Evolutionary conservation across 2,329 filamentous ascomycete species (phyloP).

Genomic region (Xylariaceae sp.): DNA sequence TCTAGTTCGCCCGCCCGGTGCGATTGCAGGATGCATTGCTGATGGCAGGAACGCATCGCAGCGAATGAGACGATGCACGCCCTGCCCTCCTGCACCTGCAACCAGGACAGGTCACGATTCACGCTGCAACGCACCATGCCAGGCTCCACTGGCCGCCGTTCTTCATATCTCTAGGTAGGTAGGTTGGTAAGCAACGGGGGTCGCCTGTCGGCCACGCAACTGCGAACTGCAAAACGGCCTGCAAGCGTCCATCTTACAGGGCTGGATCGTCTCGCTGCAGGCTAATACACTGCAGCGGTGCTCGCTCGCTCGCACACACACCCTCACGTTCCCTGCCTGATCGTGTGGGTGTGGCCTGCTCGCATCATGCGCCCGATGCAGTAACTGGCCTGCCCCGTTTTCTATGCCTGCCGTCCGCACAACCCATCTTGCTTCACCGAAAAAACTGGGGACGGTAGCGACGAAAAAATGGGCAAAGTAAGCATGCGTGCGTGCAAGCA

Average conservation of each 20-base stretch:
- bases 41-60: conserved; percentile 20
- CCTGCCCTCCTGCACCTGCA: conserved; percentile 22
- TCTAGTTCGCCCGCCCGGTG: conserved; percentile 15
- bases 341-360: neutral
- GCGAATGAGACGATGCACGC: conserved; percentile 16
- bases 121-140: conserved; percentile 19
- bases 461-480: too few relatives aligned
- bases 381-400: neutral
- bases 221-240: conserved; percentile 15
- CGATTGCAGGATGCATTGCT: conserved; percentile 18
- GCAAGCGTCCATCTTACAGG: conserved; percentile 24
- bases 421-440: neutral
- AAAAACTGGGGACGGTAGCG: neutral
- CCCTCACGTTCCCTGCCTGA: neutral
- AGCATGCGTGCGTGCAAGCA: neutral
- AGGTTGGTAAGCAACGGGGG: neutral
- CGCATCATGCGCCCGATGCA: neutral
- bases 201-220: neutral
- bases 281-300: conserved; percentile 6
- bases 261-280: conserved; percentile 24
- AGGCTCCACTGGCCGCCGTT: conserved; percentile 18
- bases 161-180: too few relatives aligned
- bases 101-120: conserved; percentile 29
- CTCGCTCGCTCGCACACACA: conserved; percentile 2
- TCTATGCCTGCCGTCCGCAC: neutral